Base-by-base conservation (phyloP, 176 grass and related monocot genomes). In the Lolium rigidum region DNA sequence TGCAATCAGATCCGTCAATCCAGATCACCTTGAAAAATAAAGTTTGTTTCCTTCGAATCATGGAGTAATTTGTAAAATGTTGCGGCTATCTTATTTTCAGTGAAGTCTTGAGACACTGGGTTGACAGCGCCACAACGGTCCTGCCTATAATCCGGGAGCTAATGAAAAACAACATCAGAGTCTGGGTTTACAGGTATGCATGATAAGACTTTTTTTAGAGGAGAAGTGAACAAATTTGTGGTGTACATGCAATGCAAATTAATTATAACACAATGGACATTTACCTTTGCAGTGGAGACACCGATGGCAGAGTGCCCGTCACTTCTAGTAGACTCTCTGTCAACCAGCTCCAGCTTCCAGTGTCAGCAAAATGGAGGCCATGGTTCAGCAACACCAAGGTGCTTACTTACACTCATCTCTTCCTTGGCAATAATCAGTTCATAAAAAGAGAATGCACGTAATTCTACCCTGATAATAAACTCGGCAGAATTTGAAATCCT, bases 281-380 rank as follows among this genome's bases (percentile, higher is more conserved):
- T 77, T 21, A 85, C 76, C 37, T 87, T 41, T 91, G 81, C 84
- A 95, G 95, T 60, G 95, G 95, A 75, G 95, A 97, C 20, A 38
- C 76, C 55, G 95, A 95, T 25, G 95, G 90, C 25, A 88, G n/a
- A n/a, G 85, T 97, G 28, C 92, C 95, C 1, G 46, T 97, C 48
- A 97, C 95, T 89, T 97, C 95, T 52, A 93, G 84, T 18, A 95
- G 95, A 80, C 91, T 90, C 25, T 97, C 95, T 31, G 78, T 97
- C 38, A 95, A 95, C 82, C 88, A 88, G 82, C 90, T 97, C 9
- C 55, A 90, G 47, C 87, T 97, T 49, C 24, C 84, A 4, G 81
- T 93, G 5, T 79, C 68, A 21, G 22, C 63, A 14, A 82, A 88
- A 78, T 97, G 95, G 95, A 87, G 69, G 20, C 43, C 92, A 70